Base-by-base conservation (phyloP, 306 rosid species). In the Sicyos baderoa region DNA sequence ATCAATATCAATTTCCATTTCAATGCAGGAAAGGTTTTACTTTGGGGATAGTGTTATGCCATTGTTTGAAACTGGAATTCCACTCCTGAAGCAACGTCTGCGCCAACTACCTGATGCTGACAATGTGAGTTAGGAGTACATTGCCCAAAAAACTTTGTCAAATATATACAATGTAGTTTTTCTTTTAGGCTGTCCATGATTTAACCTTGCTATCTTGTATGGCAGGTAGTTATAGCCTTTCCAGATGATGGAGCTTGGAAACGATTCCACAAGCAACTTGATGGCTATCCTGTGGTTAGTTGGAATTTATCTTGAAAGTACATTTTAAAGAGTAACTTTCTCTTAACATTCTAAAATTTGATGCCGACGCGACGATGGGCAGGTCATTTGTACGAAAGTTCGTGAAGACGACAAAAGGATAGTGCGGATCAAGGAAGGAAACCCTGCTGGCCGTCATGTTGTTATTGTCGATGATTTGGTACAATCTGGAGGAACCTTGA, bases 241-340 rank as follows among this genome's bases (percentile, higher is more conserved):
- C 99, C 97, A 0, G 97, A 93, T 59, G 97, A 93, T 77, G 99
- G 99, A 75, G 99, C 99, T 71, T 93, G 96, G 97, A 93, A 93
- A 84, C 83, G 99, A 75, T 93, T 86, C 78, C 97, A 93, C 90
- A 93, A 93, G 86, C 90, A 29, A 75, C 86, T 93, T 70, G 96
- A 90, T 69, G 82, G 80, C 23, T 93, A 76, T 76, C 79, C 95
- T 73, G 75, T 78, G 91, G 97, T 93, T 42, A 42, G 87, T 79
- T 17, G 55, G 35, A 45, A 14, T 12, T 80, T 66, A 75, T 69
- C 54, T 25, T 59, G 4, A 47, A 47, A 3, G 14, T 66, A 23
- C 19, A 1, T 4, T 6, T 47, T 47, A 22, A 14, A 13, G 56
- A 67, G 19, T 65, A 25, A 18, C 3, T 45, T 23, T 23, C 23